Evolutionary conservation across 2,329 filamentous ascomycete genomes (phyloP), one percentile per base, ranked within the genome.

Genomic region (Curvularia sp.): DNA sequence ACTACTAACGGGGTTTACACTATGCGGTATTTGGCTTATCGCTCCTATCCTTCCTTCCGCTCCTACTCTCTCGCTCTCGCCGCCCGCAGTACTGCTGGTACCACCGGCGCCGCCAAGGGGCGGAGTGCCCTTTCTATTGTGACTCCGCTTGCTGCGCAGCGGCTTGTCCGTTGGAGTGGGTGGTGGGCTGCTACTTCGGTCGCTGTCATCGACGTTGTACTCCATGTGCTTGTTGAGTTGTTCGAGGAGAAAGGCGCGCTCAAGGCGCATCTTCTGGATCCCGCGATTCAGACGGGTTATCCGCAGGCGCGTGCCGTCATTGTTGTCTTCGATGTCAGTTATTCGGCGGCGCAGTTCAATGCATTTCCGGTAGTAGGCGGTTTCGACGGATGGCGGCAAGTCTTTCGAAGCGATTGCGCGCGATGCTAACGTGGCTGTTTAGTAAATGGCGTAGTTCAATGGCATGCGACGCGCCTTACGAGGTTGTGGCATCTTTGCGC

Each of bases 281-380:
- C 92, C 90, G 64, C 93, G 88, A 77, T 91, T 89, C 61, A 96
- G 86, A 47, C 93, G 89, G 39, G 86, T 83, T 63, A 97, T 90
- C 50, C 92, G 90, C 52, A 92, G 82, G 53, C 92, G 87, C 46
- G 92, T 89, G 56, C 90, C 86, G 70, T 97, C 93, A 77, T 97
- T 97, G 73, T 92, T 89, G 59, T 92, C 88, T 76, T 98, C 93
- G 69, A 98, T 92, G 76, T 97, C 93, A 75, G 89, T 90, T 64
- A 95, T 91, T 60, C 95, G 90, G 70, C 92, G 90, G 80, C 96
- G 96, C 21, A 99, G 86, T 70, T 96, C 91, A 74, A 97, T 92
- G 78, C 94, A 98, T 86, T 99, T 98, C 65, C 92, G 87, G 71
- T 95, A 93, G 80, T 98, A 99, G 49, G 94, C 93, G 76, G 94